Percentiles rank a stretch among this genome's conserved stretches.
Evolutionary conservation across 2,329 filamentous ascomycete genomes (phyloP).

Genomic region (Orbilia ellipsospora): DNA sequence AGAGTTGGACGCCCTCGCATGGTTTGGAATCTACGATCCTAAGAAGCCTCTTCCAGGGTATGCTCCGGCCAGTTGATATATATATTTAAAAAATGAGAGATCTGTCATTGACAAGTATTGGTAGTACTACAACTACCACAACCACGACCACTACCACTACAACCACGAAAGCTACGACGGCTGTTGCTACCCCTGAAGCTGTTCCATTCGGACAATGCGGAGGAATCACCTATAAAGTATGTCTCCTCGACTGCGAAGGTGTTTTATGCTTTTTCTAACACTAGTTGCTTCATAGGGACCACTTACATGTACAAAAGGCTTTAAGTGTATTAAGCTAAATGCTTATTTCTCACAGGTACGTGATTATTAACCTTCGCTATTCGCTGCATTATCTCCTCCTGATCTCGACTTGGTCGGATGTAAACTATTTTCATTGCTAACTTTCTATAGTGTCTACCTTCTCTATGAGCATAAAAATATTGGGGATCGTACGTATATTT

Average conservation of each 20-base stretch:
- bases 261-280: background rate
- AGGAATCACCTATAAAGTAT: conserved; percentile 17
- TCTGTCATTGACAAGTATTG: background rate
- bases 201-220: conserved; percentile 32
- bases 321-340: conserved; percentile 20
- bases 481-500: too few species aligned
- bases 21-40: conserved; percentile 49
- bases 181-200: background rate
- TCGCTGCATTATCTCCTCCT: too few species aligned
- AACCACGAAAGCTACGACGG: conserved; percentile 8
- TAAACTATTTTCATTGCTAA: too few species aligned
- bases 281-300: conserved; percentile 16
- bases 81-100: conserved; percentile 1
- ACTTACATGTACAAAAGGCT: conserved; percentile 11
- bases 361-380: background rate
- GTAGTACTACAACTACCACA: conserved; percentile 15
- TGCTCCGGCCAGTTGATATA: background rate
- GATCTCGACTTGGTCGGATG: too few species aligned
- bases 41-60: background rate
- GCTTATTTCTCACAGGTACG: conserved; percentile 42
- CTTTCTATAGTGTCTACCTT: too few species aligned
- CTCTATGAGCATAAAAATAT: too few species aligned
- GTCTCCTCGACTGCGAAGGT: background rate
- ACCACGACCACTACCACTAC: conserved; percentile 18
- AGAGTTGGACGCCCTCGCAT: conserved; percentile 27